phyloP scores from a whole-genome alignment of 148 eudicot species.

The Rhododendron williamsianum region DNA sequence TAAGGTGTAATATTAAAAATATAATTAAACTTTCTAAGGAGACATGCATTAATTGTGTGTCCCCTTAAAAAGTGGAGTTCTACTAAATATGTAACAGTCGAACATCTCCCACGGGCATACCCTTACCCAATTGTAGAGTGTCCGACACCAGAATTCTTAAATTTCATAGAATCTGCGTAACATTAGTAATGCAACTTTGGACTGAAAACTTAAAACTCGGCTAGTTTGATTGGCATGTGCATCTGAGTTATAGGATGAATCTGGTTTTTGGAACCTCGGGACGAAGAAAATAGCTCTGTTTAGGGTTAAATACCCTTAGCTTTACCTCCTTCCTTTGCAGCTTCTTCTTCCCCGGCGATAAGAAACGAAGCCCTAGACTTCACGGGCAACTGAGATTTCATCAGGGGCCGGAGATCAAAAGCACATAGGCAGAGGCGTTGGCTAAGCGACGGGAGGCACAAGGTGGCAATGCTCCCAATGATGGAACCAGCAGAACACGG shows the following conservation, averaged over 20 bases:
- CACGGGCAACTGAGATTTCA: not conserved
- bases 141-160: not conserved
- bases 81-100: not conserved
- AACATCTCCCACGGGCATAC: not conserved
- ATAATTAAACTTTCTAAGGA: not conserved
- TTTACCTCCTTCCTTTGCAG: not conserved
- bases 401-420: not conserved
- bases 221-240: not conserved
- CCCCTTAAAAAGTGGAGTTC: not conserved
- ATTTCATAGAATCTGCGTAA: not conserved
- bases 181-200: not conserved
- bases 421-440: not conserved
- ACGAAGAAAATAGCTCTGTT: not conserved
- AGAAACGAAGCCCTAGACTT: not conserved
- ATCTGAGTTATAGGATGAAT: not conserved
- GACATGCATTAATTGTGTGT: not conserved
- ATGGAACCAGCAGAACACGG: not conserved
- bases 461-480: not conserved
- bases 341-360: not conserved
- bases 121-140: not conserved
- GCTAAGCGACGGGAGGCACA: not conserved
- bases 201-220: not conserved
- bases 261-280: not conserved
- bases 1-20: no score
- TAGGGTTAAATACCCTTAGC: not conserved